Conservation (phyloP, 83 land plant species). For the Picea engelmannii region DNA sequence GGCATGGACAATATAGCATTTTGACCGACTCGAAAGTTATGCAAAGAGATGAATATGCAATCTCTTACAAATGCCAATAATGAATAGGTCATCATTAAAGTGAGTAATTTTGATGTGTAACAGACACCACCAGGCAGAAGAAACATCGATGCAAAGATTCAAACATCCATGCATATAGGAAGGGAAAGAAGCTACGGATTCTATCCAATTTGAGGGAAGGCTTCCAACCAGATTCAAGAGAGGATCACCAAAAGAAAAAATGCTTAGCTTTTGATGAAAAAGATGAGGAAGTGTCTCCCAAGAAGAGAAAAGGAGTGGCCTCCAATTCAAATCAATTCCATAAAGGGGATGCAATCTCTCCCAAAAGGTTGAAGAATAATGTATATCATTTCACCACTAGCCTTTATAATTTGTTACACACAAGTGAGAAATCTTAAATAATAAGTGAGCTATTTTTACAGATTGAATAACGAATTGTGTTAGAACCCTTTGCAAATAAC, state of each 20-base stretch:
- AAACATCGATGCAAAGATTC: constrained; percentile 23
- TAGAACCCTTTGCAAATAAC: background rate
- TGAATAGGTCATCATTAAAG: too few relatives aligned
- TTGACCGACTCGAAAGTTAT: too few relatives aligned
- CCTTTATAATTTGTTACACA: background rate
- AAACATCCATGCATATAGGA: constrained; percentile 48
- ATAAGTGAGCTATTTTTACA: background rate
- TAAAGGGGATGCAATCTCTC: constrained; percentile 11
- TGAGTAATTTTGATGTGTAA: too few relatives aligned
- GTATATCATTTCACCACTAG: background rate
- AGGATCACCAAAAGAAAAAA: background rate
- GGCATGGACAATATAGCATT: too few relatives aligned
- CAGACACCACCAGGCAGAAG: constrained; percentile 10
- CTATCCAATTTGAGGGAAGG: constrained; percentile 43
- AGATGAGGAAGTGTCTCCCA: background rate
- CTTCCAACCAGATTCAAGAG: background rate
- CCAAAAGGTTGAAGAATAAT: constrained; percentile 5
- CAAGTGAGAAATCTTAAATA: background rate
- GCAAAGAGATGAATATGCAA: too few relatives aligned
- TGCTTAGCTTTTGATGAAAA: too few relatives aligned
- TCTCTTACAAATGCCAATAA: too few relatives aligned
- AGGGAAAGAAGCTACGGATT: constrained; percentile 55
- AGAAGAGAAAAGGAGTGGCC: background rate
- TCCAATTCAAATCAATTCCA: constrained; percentile 11
- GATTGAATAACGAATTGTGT: background rate